Percentiles rank a stretch among this genome's conserved stretches.
Conservation (phyloP, 495 filamentous ascomycete genomes). For the Trichoderma gamsii region DNA sequence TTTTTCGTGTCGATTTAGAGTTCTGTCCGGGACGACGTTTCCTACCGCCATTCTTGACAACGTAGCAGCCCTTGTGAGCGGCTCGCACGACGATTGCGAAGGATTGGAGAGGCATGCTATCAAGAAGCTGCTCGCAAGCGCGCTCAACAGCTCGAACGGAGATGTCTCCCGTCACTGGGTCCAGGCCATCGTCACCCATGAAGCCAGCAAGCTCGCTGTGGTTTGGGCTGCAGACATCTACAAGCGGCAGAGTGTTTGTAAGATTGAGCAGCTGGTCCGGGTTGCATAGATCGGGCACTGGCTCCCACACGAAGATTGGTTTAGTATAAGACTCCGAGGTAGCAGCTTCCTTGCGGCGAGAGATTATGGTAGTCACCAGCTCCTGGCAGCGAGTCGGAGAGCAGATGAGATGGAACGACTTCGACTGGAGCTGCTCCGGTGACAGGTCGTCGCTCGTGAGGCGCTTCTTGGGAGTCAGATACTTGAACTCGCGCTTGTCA, state of each 20-base stretch:
- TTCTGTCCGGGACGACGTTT: slow-evolving; percentile 24
- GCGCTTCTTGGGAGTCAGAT: slow-evolving; percentile 78
- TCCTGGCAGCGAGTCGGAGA: slow-evolving; percentile 68
- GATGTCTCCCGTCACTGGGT: slow-evolving; percentile 46
- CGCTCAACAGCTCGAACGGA: slow-evolving; percentile 46
- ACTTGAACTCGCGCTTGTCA: slow-evolving; percentile 66
- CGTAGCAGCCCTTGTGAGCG: slow-evolving; percentile 45
- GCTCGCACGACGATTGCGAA: slow-evolving; percentile 50
- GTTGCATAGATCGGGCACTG: slow-evolving; percentile 79
- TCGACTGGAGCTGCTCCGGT: slow-evolving; percentile 54
- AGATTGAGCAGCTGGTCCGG: slow-evolving; percentile 69
- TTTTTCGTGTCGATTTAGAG: slow-evolving; percentile 29
- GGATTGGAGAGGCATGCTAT: slow-evolving; percentile 47
- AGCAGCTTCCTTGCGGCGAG: slow-evolving; percentile 17
- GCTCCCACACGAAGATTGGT: slow-evolving; percentile 89
- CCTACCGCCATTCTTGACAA: slow-evolving; percentile 47
- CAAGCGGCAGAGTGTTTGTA: slow-evolving; percentile 60
- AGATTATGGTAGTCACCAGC: slow-evolving; percentile 45
- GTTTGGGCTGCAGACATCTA: slow-evolving; percentile 87
- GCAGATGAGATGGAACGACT: slow-evolving; percentile 84
- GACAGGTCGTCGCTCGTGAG: slow-evolving; percentile 46
- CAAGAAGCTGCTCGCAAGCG: slow-evolving; percentile 46
- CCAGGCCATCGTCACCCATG: slow-evolving; percentile 52
- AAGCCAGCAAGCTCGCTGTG: slow-evolving; percentile 77
- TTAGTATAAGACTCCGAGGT: slow-evolving; percentile 26